Evolutionary conservation across 1,139 yeast genomes (phyloP).

Genomic region (Zygosaccharomyces pseudobailii): DNA sequence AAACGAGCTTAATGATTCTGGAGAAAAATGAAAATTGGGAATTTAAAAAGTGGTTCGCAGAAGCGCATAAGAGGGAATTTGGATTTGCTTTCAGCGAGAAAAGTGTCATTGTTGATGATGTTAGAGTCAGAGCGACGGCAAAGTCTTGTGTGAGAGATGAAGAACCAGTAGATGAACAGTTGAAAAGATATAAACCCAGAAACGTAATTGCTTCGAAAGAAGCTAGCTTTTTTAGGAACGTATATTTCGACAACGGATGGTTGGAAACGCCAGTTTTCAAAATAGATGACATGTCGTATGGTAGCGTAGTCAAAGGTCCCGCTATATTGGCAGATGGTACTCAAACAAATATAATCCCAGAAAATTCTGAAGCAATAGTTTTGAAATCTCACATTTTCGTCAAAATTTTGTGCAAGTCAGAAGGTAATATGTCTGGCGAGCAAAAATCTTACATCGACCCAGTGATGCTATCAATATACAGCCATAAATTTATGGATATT

Average conservation of each 20-base stretch:
- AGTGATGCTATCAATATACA: constrained; percentile 67
- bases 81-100: constrained; percentile 59
- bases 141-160: constrained; percentile 35
- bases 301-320: constrained; percentile 62
- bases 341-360: constrained; percentile 79
- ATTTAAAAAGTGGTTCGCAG: constrained; percentile 38
- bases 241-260: constrained; percentile 50
- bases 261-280: constrained; percentile 47
- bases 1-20: constrained; percentile 69
- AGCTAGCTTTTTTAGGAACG: constrained; percentile 33
- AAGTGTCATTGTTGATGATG: constrained; percentile 70
- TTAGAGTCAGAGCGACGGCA: constrained; percentile 67
- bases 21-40: constrained; percentile 36
- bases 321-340: constrained; percentile 81
- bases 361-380: constrained; percentile 57
- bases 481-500: constrained; percentile 79
- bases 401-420: constrained; percentile 32
- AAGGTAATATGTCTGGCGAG: constrained; percentile 37
- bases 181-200: constrained; percentile 17
- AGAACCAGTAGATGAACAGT: constrained; percentile 38
- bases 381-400: constrained; percentile 55
- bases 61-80: constrained; percentile 59
- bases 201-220: constrained; percentile 24
- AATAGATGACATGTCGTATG: constrained; percentile 47
- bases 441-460: constrained; percentile 46